Evolutionary conservation across 2,329 filamentous ascomycete genomes (phyloP).

Genomic region (Fusarium penzigii): DNA sequence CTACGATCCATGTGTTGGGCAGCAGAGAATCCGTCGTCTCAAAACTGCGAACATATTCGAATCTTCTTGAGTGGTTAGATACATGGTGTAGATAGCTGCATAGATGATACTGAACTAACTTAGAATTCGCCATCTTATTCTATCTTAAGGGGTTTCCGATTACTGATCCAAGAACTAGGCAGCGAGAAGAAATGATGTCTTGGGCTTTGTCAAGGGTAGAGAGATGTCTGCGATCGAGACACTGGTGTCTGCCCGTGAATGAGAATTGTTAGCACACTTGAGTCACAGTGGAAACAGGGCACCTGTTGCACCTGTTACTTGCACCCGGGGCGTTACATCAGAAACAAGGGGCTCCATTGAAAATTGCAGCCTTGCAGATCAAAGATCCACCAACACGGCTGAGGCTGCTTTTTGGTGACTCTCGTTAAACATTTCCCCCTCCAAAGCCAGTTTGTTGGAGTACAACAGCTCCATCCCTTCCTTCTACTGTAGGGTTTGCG

Average conservation of each 20-base stretch:
- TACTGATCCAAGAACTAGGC: slow-evolving; percentile 2
- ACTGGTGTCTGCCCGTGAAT: slow-evolving; percentile 1
- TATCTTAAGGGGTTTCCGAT: slow-evolving; percentile 2
- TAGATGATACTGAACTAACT: slow-evolving; percentile 37
- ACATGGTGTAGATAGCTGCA: neutral
- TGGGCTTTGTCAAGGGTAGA: slow-evolving; percentile 12
- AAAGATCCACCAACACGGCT: slow-evolving; percentile 25
- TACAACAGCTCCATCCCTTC: slow-evolving; percentile 10
- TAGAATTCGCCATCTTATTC: slow-evolving; percentile 55
- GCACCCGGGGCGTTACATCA: slow-evolving; percentile 13
- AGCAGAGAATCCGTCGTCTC: slow-evolving; percentile 80
- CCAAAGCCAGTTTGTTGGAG: slow-evolving; percentile 13
- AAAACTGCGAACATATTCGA: slow-evolving; percentile 90
- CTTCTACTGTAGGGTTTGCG: slow-evolving; percentile 1
- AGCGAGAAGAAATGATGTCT: slow-evolving; percentile 6
- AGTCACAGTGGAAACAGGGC: slow-evolving; percentile 10
- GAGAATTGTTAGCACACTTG: slow-evolving; percentile 31
- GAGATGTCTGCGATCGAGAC: slow-evolving; percentile 11
- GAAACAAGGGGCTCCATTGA: slow-evolving; percentile 1
- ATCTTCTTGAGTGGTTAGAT: slow-evolving; percentile 53
- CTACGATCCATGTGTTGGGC: slow-evolving; percentile 92
- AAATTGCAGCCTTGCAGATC: slow-evolving; percentile 37
- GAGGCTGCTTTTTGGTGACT: slow-evolving; percentile 22
- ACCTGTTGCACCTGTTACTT: slow-evolving; percentile 12
- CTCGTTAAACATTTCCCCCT: slow-evolving; percentile 14